Evolutionary conservation across 257 asterid species (phyloP), one percentile per base, ranked within the genome.

Genomic region (Solanum microdontum): DNA sequence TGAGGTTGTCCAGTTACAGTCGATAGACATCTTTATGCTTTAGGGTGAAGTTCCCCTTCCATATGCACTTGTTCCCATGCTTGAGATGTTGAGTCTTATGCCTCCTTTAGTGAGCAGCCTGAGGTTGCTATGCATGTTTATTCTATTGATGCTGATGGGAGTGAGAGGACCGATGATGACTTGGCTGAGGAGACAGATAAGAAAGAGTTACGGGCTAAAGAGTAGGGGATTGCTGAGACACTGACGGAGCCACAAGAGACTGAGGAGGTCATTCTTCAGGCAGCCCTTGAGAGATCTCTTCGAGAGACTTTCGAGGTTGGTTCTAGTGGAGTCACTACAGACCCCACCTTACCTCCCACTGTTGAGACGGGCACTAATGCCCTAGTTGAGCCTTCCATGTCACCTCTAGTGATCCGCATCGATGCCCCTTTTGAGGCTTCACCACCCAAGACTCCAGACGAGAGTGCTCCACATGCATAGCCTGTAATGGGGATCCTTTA

Each of bases 351-450:
- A 55, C n/a, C 64, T 55, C n/a, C 11, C 64, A 55, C 1, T 7
- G 0, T 1, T 55, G n/a, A 17, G 11, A 55, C 6, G n/a, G n/a
- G 1, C 64, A 55, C 0, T 17, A 0, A 55, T 55, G n/a, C n/a
- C 64, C 10, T 19, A 55, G 64, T 55, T 55, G n/a, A 55, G n/a
- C 64, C n/a, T 55, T 55, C 0, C 2, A 17, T 17, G 10, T 19
- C 10, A 0, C 64, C 64, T 55, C 64, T 3, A 55, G 2, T 17
- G 64, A 55, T 55, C 4, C n/a, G n/a, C 23, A 55, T 1, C 2
- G 4, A 55, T 6, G 64, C 64, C 64, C 64, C n/a, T 55, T 4
- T 55, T 55, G 4, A 55, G 64, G n/a, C 10, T 55, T 55, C 10
- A 19, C 64, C n/a, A 6, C 64, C 64, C 3, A 17, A 51, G 23